Percentiles rank a stretch among this genome's conserved stretches.
Conservation (phyloP, 2,329 filamentous ascomycete genomes). For the Aspergillus sp. region DNA sequence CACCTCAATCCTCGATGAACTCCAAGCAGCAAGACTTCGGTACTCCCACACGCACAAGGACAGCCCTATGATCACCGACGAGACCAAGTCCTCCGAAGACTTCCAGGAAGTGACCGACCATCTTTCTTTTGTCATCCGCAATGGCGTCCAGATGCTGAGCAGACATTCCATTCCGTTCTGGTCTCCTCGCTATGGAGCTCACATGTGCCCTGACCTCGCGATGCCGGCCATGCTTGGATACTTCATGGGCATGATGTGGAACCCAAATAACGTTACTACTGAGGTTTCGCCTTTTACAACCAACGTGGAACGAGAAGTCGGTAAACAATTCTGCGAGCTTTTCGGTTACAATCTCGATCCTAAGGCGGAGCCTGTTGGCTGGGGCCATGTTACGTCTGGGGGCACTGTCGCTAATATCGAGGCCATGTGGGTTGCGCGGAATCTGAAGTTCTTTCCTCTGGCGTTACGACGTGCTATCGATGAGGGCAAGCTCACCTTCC, state of each 20-base stretch:
- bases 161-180: conserved; percentile 47
- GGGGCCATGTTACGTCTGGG: conserved; percentile 49
- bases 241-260: conserved; percentile 51
- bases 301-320: conserved; percentile 44
- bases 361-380: conserved; percentile 24
- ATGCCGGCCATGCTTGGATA: conserved; percentile 47
- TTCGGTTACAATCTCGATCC: conserved; percentile 44
- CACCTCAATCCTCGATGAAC: conserved; percentile 37
- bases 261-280: conserved; percentile 49
- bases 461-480: conserved; percentile 34
- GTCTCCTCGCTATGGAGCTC: conserved; percentile 43
- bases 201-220: conserved; percentile 45
- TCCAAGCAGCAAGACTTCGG: conserved; percentile 27
- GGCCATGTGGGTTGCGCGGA: conserved; percentile 47
- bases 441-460: conserved; percentile 49
- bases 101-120: conserved; percentile 28
- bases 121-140: conserved; percentile 34
- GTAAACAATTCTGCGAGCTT: conserved; percentile 45
- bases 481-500: conserved; percentile 26
- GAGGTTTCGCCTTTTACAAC: conserved; percentile 49
- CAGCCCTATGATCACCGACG: conserved; percentile 5
- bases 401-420: conserved; percentile 50
- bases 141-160: conserved; percentile 39
- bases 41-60: not conserved
- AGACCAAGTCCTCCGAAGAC: not conserved